A percentile compares a stretch with the other conserved stretches of the same genome.
These are phyloP conservation scores for Fusarium humuli DNA, from an alignment of 2,329 filamentous ascomycete species.

Conservation along the genomic window DNA sequence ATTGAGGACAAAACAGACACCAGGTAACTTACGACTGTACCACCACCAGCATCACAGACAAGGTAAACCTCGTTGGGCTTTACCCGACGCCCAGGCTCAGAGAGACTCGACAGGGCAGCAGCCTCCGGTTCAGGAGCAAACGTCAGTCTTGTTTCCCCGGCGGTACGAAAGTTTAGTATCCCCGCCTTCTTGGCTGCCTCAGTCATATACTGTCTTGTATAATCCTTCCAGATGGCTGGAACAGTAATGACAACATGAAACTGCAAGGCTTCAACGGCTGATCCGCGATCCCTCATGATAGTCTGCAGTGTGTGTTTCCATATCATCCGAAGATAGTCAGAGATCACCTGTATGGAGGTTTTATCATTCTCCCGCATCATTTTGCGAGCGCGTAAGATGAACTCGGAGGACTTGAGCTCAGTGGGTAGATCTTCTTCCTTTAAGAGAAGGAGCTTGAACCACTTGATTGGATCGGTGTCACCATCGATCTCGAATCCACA, in stretches of 20 bases:
- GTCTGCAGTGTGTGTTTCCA: not conserved
- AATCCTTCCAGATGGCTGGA: not conserved
- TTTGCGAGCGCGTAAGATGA: not conserved
- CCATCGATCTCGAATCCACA: not conserved
- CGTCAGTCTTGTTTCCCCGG: not conserved
- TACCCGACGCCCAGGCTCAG: not conserved
- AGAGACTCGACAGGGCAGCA: not conserved
- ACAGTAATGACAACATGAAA: slow-evolving; percentile 8
- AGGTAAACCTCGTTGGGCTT: not conserved
- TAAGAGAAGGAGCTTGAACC: not conserved
- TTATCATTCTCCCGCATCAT: not conserved
- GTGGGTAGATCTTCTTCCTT: not conserved
- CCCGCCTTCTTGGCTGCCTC: not conserved
- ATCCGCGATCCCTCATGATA: not conserved
- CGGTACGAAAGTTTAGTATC: not conserved
- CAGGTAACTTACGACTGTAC: not conserved
- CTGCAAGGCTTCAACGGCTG: not conserved
- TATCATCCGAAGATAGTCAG: not conserved
- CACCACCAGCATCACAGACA: not conserved
- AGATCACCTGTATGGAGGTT: not conserved
- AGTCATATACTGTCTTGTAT: not conserved
- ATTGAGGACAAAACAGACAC: fast-evolving
- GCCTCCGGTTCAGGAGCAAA: not conserved
- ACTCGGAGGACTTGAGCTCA: not conserved
- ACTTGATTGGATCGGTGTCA: not conserved